A percentile compares a stretch with the other conserved stretches of the same genome.
Evolutionary conservation across 2,329 filamentous ascomycete genomes (phyloP).

Genomic region (Herpotrichia juniperi): DNA sequence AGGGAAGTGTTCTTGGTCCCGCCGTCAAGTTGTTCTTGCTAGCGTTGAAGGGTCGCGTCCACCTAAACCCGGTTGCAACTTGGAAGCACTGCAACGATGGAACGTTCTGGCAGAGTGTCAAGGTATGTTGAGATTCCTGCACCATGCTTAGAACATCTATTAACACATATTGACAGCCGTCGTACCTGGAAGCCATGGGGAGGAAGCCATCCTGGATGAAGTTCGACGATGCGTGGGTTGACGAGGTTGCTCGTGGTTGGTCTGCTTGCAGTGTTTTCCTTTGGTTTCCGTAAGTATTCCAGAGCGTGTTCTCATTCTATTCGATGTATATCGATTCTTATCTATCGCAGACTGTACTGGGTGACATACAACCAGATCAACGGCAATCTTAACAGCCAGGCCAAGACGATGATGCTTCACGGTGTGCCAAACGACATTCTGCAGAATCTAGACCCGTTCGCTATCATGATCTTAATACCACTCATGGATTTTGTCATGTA

Average conservation of each 20-base stretch:
- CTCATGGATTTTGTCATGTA: conserved; percentile 70
- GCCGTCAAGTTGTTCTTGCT: conserved; percentile 65
- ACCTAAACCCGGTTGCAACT: conserved; percentile 62
- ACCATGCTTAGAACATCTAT: too few relatives aligned
- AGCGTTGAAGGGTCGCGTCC: conserved; percentile 65
- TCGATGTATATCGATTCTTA: too few relatives aligned
- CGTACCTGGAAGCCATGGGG: too few relatives aligned
- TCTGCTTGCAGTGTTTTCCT: conserved; percentile 49
- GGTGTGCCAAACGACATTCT: conserved; percentile 80
- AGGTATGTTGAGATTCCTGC: too few relatives aligned
- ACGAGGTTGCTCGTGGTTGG: conserved; percentile 72
- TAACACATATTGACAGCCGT: too few relatives aligned
- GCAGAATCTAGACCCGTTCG: conserved; percentile 76
- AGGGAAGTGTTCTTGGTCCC: conserved; percentile 71
- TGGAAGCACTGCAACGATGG: conserved; percentile 61
- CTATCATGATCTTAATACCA: conserved; percentile 76
- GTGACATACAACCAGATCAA: conserved; percentile 72
- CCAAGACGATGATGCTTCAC: conserved; percentile 56
- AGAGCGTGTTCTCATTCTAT: too few relatives aligned
- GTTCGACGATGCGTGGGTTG: conserved; percentile 83
- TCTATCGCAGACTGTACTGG: too few relatives aligned
- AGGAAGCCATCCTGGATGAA: conserved; percentile 74
- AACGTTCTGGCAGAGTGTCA: conserved; percentile 67
- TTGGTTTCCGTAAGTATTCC: conserved; percentile 55
- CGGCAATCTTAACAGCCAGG: conserved; percentile 61